Percentiles rank a stretch among this genome's conserved stretches.
These are phyloP conservation scores for Suhomyces terraborum DNA, from an alignment of 1,139 yeast species.

Conservation along the genomic window DNA sequence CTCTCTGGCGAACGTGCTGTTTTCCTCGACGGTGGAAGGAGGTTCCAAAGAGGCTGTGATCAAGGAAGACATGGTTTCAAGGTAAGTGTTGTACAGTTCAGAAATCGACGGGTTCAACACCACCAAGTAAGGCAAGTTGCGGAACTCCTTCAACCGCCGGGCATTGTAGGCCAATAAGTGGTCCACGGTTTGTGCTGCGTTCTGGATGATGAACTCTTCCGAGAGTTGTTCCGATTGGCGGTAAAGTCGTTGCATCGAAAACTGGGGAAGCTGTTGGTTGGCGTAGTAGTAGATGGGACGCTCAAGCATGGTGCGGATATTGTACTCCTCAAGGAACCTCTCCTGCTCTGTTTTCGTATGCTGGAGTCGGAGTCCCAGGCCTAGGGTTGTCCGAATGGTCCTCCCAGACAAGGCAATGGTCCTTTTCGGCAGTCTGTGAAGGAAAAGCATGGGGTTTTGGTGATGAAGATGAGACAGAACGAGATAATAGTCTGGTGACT, in stretches of 20 bases:
- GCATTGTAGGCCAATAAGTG: slow-evolving; percentile 45
- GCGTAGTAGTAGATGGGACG: slow-evolving; percentile 54
- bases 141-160: slow-evolving; percentile 64
- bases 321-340: slow-evolving; percentile 46
- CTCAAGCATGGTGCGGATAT: slow-evolving; percentile 53
- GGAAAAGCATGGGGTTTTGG: not conserved
- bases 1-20: slow-evolving; percentile 47
- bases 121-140: slow-evolving; percentile 78
- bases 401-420: not conserved
- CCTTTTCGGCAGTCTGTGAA: not conserved
- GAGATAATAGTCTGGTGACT: too few relatives aligned
- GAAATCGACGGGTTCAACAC: slow-evolving; percentile 88
- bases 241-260: slow-evolving; percentile 49
- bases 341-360: slow-evolving; percentile 24
- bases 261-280: slow-evolving; percentile 45
- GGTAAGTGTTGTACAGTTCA: slow-evolving; percentile 72
- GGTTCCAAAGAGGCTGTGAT: slow-evolving; percentile 43
- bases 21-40: slow-evolving; percentile 54
- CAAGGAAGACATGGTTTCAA: slow-evolving; percentile 67
- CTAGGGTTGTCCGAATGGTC: not conserved
- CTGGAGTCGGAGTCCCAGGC: not conserved
- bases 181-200: slow-evolving; percentile 48
- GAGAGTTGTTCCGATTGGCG: slow-evolving; percentile 44
- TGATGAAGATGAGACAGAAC: not conserved
- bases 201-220: slow-evolving; percentile 33